A percentile compares a stretch with the other conserved stretches of the same genome.
Conservation (phyloP, 352 stramenopile genomes). For the Phytophthora constricta region DNA sequence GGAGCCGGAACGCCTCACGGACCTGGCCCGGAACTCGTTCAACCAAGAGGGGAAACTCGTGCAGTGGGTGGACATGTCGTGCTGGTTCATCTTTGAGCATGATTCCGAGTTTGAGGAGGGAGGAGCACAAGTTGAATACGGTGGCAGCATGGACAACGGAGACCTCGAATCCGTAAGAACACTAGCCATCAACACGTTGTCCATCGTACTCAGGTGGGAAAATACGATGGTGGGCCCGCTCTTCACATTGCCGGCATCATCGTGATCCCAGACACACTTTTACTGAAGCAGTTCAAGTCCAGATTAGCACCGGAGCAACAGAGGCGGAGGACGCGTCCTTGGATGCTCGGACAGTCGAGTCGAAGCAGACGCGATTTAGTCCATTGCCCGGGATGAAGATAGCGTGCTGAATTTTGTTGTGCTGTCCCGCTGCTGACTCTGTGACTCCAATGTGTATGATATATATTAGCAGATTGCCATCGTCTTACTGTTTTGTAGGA, state of each 20-base stretch:
- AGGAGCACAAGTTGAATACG: slow-evolving; percentile 69
- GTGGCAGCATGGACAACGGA: slow-evolving; percentile 66
- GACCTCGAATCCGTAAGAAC: slow-evolving; percentile 50
- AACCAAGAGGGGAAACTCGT: slow-evolving; percentile 54
- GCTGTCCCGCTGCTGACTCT: not conserved
- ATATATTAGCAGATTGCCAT: slow-evolving; percentile 25
- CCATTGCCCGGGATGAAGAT: not conserved
- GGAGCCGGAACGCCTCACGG: slow-evolving; percentile 39
- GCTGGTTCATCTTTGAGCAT: slow-evolving; percentile 77
- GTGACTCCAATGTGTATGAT: slow-evolving; percentile 26
- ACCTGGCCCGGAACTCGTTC: slow-evolving; percentile 23
- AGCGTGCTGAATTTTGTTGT: not conserved
- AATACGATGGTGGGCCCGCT: slow-evolving; percentile 63
- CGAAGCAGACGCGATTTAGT: not conserved
- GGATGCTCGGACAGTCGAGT: slow-evolving; percentile 1
- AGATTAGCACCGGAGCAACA: slow-evolving; percentile 14
- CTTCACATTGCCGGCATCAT: slow-evolving; percentile 54
- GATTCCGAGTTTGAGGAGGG: slow-evolving; percentile 45
- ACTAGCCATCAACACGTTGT: slow-evolving; percentile 73
- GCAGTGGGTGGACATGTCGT: slow-evolving; percentile 70
- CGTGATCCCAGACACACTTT: slow-evolving; percentile 27
- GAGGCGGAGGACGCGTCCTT: not conserved
- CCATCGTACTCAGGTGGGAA: slow-evolving; percentile 72
- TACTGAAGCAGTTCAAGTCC: slow-evolving; percentile 22
- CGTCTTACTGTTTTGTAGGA: not conserved